phyloP scores from a whole-genome alignment of 176 grass and related monocot genomes.

The Otatea glauca region DNA sequence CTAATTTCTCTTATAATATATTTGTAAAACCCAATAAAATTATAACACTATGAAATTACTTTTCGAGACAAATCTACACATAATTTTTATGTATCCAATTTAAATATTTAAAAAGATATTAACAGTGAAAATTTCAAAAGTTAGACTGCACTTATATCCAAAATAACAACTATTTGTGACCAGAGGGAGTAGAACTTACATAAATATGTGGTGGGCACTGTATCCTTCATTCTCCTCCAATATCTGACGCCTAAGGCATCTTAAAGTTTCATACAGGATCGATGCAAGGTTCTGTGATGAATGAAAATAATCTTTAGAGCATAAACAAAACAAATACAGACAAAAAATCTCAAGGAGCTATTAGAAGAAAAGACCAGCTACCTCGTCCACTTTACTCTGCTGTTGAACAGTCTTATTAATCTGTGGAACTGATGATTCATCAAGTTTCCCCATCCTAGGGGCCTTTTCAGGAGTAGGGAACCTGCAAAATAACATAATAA shows the following conservation, averaged over 20 bases:
- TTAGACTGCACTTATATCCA: too few relatives aligned
- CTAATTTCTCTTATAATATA: too few relatives aligned
- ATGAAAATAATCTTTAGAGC: constrained; percentile 33
- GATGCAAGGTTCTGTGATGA: constrained; percentile 52
- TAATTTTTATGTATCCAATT: too few relatives aligned
- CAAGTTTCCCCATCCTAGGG: constrained; percentile 63
- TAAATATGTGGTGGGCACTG: constrained; percentile 70
- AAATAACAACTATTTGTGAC: too few relatives aligned
- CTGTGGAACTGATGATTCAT: constrained; percentile 39
- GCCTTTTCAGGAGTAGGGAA: constrained; percentile 60
- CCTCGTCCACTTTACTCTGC: constrained; percentile 61
- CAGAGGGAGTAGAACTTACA: constrained; percentile 15
- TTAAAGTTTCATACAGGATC: constrained; percentile 45
- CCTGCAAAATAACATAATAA: constrained; percentile 50
- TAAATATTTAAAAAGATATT: too few relatives aligned
- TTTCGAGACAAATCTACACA: too few relatives aligned
- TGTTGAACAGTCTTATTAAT: constrained; percentile 42
- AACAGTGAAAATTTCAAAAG: too few relatives aligned
- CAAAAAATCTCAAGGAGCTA: background rate
- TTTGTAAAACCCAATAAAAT: too few relatives aligned
- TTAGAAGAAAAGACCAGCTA: constrained; percentile 29
- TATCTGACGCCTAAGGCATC: constrained; percentile 48
- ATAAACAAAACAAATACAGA: constrained; percentile 5
- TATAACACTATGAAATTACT: too few relatives aligned
- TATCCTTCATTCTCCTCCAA: constrained; percentile 48